These are phyloP conservation scores for Tulasnella sp. DNA, from an alignment of 768 basidiomycete species.

Conservation along the genomic window DNA sequence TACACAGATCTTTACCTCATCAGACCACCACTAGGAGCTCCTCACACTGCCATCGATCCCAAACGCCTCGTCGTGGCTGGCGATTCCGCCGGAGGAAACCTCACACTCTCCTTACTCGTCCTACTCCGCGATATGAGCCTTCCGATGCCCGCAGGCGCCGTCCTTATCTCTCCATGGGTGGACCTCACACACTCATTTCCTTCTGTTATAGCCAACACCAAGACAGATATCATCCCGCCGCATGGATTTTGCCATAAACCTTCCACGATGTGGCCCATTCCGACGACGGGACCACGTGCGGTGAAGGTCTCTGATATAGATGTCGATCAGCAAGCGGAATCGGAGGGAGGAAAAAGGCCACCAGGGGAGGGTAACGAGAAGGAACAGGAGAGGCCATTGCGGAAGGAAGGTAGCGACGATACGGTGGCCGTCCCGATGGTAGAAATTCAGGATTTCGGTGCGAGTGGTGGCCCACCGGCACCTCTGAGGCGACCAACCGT, in stretches of 20 bases:
- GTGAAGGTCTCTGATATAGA: background rate
- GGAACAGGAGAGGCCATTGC: too few relatives aligned
- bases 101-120: conserved; percentile 63
- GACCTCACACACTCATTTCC: conserved; percentile 95
- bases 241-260: conserved; percentile 73
- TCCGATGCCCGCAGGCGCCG: conserved; percentile 76
- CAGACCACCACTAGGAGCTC: conserved; percentile 64
- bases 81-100: conserved; percentile 88
- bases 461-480: too few relatives aligned
- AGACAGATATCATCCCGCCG: conserved; percentile 67
- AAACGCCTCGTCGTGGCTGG: conserved; percentile 76
- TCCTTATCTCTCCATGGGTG: conserved; percentile 89
- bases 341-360: too few relatives aligned
- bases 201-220: conserved; percentile 72
- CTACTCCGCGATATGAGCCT: conserved; percentile 70
- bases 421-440: too few relatives aligned
- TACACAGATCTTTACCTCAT: conserved; percentile 74
- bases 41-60: conserved; percentile 72
- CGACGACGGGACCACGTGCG: conserved; percentile 20
- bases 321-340: too few relatives aligned
- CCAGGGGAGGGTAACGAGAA: too few relatives aligned
- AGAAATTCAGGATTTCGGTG: too few relatives aligned
- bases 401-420: too few relatives aligned
- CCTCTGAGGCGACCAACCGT: background rate
- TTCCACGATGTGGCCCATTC: conserved; percentile 47